Percentiles rank a stretch among this genome's conserved stretches.
phyloP scores from a whole-genome alignment of 164 flowering plant genomes.

The Cinnamomum chago region DNA sequence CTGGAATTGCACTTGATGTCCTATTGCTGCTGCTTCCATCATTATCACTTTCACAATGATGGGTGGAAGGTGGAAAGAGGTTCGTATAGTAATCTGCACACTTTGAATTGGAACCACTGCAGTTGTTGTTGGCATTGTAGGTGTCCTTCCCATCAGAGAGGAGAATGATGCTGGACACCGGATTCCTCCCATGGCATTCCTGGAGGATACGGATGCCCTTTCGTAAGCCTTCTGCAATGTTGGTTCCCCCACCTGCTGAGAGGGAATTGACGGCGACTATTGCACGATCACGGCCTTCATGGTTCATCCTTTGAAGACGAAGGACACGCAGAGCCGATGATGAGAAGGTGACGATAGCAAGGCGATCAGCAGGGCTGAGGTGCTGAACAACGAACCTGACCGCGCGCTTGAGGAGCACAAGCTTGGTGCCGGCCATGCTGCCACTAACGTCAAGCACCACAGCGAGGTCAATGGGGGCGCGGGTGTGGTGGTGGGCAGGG shows the following conservation, averaged over 20 bases:
- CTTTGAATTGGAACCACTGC: background rate
- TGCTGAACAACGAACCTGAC: slow-evolving; percentile 27
- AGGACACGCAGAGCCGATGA: slow-evolving; percentile 23
- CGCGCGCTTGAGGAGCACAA: slow-evolving; percentile 36
- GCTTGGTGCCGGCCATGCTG: slow-evolving; percentile 43
- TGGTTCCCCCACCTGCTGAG: slow-evolving; percentile 27
- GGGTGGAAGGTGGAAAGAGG: slow-evolving; percentile 20
- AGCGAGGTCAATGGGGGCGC: slow-evolving; percentile 42
- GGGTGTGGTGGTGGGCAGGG: slow-evolving; percentile 5
- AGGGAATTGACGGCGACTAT: slow-evolving; percentile 25
- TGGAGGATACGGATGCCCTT: slow-evolving; percentile 33
- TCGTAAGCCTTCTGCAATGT: slow-evolving; percentile 33
- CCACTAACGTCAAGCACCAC: slow-evolving; percentile 46
- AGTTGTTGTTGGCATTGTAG: slow-evolving; percentile 1
- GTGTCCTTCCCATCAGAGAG: slow-evolving; percentile 43
- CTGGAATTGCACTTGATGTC: slow-evolving; percentile 8
- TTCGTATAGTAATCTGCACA: slow-evolving; percentile 4
- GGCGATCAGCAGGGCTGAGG: slow-evolving; percentile 34
- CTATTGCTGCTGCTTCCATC: background rate
- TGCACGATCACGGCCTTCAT: slow-evolving; percentile 27
- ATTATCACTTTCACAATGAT: slow-evolving; percentile 2
- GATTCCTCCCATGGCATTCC: slow-evolving; percentile 25
- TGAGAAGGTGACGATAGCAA: slow-evolving; percentile 35
- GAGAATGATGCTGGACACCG: slow-evolving; percentile 36
- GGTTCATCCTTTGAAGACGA: slow-evolving; percentile 31